These are phyloP conservation scores for Cercospora canescens DNA, from an alignment of 2,329 filamentous ascomycete genomes.

Conservation along the genomic window DNA sequence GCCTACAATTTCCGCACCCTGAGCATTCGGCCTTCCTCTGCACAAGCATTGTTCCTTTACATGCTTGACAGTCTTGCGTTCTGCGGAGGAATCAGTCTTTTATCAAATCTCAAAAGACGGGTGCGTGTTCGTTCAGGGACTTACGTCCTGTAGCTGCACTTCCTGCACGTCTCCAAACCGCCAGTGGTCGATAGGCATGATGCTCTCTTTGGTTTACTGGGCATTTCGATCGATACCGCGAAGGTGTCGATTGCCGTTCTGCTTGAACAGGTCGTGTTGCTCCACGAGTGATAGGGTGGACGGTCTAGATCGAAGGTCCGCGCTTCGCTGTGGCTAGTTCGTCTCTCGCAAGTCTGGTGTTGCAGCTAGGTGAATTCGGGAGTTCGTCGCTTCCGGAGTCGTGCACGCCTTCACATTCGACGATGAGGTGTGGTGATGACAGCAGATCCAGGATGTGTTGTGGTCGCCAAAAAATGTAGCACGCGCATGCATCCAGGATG, in stretches of 20 bases:
- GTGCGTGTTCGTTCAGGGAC: not conserved
- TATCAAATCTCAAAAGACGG: not conserved
- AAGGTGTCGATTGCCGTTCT: not conserved
- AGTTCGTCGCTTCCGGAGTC: not conserved
- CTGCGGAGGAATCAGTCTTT: not conserved
- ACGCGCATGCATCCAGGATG: not conserved
- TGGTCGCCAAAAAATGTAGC: not conserved
- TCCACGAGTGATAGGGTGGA: not conserved
- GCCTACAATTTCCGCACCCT: not conserved
- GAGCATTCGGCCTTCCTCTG: not conserved
- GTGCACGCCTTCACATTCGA: not conserved
- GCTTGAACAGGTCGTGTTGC: not conserved
- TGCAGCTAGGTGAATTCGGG: not conserved
- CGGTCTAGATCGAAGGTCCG: not conserved
- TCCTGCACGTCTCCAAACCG: not conserved
- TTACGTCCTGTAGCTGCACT: slow-evolving; percentile 8
- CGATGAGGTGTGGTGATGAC: not conserved
- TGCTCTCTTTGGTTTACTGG: not conserved
- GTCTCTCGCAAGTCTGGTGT: not conserved
- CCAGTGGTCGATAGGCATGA: not conserved
- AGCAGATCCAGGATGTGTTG: not conserved
- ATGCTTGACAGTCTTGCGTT: not conserved
- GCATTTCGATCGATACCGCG: not conserved
- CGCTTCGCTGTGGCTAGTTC: not conserved
- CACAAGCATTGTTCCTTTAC: not conserved